phyloP scores from a whole-genome alignment of 2,329 filamentous ascomycete species.

The Ceratocystis ficicola region DNA sequence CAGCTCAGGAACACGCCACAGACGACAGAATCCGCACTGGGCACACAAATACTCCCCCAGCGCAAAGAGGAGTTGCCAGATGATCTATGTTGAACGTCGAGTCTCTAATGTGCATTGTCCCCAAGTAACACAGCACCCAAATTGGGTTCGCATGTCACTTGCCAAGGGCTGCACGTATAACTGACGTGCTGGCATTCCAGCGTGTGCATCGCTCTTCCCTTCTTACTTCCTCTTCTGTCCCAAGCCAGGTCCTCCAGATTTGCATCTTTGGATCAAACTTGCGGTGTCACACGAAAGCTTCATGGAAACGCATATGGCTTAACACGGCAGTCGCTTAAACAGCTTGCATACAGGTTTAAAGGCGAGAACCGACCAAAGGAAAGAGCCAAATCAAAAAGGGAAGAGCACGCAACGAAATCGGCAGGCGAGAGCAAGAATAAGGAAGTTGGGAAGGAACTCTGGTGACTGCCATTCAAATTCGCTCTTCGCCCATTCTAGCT shows the following conservation, averaged over 20 bases:
- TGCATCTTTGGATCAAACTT: not conserved
- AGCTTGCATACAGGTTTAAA: not conserved
- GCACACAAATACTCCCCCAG: no score
- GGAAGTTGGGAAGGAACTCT: not conserved
- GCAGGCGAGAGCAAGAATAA: not conserved
- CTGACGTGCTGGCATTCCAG: not conserved
- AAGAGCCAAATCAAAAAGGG: not conserved
- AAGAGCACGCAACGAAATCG: not conserved
- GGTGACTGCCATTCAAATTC: not conserved
- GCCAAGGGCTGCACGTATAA: not conserved
- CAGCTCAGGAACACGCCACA: not conserved
- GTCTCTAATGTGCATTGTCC: no score
- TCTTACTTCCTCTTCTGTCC: not conserved
- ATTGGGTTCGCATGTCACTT: no score
- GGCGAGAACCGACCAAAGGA: not conserved
- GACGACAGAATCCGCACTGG: not conserved
- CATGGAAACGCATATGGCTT: not conserved
- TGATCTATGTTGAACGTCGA: no score
- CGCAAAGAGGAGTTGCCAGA: no score
- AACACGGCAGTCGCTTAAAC: slow-evolving; percentile 3
- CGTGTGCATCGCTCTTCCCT: not conserved
- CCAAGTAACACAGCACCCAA: no score
- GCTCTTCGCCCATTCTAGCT: not conserved
- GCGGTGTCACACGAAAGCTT: not conserved
- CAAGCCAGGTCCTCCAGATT: not conserved